Percentiles rank a stretch among this genome's conserved stretches.
These are phyloP conservation scores for Tuber microsphaerosporum DNA, from an alignment of 495 filamentous ascomycete genomes.

Conservation along the genomic window DNA sequence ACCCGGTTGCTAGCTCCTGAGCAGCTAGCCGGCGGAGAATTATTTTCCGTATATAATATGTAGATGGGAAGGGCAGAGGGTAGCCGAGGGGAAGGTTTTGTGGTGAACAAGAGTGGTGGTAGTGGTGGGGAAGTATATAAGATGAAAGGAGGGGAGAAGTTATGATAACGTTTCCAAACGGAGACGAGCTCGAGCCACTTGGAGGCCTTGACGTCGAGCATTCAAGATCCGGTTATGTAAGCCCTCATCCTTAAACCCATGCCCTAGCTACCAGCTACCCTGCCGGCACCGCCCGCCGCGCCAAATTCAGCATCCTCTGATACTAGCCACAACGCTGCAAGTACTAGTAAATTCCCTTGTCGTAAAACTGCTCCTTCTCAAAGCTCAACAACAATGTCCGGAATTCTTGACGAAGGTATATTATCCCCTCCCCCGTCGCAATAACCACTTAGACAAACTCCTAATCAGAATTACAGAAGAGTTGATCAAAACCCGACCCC, in stretches of 20 bases:
- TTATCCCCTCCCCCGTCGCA: neutral
- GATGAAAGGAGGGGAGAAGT: constrained; percentile 1
- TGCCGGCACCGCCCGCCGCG: neutral
- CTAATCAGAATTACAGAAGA: constrained; percentile 51
- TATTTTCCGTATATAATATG: neutral
- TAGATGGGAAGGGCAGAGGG: neutral
- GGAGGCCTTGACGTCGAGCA: neutral
- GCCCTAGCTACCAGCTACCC: neutral
- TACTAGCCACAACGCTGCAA: neutral
- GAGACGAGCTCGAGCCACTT: neutral
- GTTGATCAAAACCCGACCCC: constrained; percentile 81
- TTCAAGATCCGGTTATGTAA: neutral
- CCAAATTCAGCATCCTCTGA: neutral
- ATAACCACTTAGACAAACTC: constrained; percentile 23
- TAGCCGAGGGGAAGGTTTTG: neutral
- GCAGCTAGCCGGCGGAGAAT: neutral
- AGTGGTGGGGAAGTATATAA: neutral
- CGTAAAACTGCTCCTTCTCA: neutral
- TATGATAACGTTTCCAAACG: neutral
- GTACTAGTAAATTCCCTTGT: neutral
- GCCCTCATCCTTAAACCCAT: neutral
- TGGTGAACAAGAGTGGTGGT: neutral
- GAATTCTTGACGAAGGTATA: constrained; percentile 22
- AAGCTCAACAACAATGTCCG: constrained; percentile 3
- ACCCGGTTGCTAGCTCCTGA: neutral